Base-by-base conservation (phyloP, 1,284 basidiomycete genomes). In the Boletus sp. region DNA sequence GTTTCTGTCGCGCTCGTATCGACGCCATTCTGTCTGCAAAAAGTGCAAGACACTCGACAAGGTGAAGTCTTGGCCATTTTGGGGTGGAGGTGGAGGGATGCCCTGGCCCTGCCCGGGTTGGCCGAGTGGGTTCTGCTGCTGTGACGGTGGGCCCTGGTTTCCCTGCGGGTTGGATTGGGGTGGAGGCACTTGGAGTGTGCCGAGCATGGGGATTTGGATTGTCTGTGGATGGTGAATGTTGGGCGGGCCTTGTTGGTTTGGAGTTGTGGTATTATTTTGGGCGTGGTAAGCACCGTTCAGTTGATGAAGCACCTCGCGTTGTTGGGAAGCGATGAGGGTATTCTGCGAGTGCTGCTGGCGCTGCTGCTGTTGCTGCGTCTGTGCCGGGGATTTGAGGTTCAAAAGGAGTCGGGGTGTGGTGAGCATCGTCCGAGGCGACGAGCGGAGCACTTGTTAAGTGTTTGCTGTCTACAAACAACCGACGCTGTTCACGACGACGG, bases 11-110 rank as follows among this genome's bases (percentile, higher is more conserved):
- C 94, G 89, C 74, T 98, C 96, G 72, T 94, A 96, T 61, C 94
- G 83, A 61, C 97, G 83, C 94, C 96, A 98, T 81, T 99, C 97
- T 53, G 92, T 94, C 78, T 99, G 97, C 50, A 99, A 83, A 75
- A 95, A 98, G 78, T 99, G 97, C 59, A 99, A 82, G 58, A 98
- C 94, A 70, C 88, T 92, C 11, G 96, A 95, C 58, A 99, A 87
- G 45, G 92, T 96, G 76, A 92, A 93, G 76, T 94, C 92, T 72
- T 92, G 88, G 63, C 89, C 88, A 69, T 88, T 91, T 74, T 88
- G 86, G 31, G 86, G 89, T 45, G 88, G 85, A 15, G 83, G 88
- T 8, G 84, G 85, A 15, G 87, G 89, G 56, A 89, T 85, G 64
- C 79, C 77, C 67, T 85, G 84, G 64, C 84, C 84, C 59, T 78